phyloP scores from a whole-genome alignment of 1,139 yeast genomes.

The Scheffersomyces quercinus region DNA sequence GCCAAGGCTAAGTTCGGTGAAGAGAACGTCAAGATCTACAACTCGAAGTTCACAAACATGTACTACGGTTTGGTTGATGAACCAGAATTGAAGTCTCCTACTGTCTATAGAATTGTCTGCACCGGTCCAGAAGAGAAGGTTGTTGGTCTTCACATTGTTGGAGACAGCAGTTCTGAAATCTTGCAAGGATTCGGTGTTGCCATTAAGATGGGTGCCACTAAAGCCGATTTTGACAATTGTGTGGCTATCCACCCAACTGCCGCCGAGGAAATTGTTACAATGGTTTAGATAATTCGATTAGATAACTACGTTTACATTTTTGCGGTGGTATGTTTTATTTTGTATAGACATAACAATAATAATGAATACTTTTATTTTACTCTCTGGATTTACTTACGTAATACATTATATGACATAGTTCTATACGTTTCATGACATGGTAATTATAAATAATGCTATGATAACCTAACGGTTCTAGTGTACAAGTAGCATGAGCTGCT shows the following conservation, averaged over 20 bases:
- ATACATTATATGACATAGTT: too few relatives aligned
- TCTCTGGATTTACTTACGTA: too few relatives aligned
- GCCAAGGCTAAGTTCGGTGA: conserved; percentile 80
- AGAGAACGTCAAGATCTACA: conserved; percentile 78
- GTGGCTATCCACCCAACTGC: conserved; percentile 99
- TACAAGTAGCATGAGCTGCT: too few relatives aligned
- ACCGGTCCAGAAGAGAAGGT: conserved; percentile 87
- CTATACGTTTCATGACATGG: too few relatives aligned
- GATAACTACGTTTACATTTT: too few relatives aligned
- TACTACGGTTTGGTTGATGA: conserved; percentile 77
- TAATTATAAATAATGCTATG: too few relatives aligned
- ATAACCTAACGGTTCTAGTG: too few relatives aligned
- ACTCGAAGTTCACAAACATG: conserved; percentile 85
- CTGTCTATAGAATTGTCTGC: conserved; percentile 79
- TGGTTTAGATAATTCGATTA: conserved; percentile 43
- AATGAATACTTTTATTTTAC: too few relatives aligned
- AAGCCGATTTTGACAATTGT: conserved; percentile 88
- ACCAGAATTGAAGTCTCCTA: conserved; percentile 77
- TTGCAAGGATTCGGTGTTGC: conserved; percentile 99
- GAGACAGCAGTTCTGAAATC: conserved; percentile 87
- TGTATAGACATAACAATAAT: too few relatives aligned
- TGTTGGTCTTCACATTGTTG: conserved; percentile 91
- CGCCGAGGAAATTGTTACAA: conserved; percentile 95
- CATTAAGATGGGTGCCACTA: conserved; percentile 96
- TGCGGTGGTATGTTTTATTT: too few relatives aligned